Base-by-base conservation (phyloP, 2,329 filamentous ascomycete genomes). In the Cordyceps militaris region DNA sequence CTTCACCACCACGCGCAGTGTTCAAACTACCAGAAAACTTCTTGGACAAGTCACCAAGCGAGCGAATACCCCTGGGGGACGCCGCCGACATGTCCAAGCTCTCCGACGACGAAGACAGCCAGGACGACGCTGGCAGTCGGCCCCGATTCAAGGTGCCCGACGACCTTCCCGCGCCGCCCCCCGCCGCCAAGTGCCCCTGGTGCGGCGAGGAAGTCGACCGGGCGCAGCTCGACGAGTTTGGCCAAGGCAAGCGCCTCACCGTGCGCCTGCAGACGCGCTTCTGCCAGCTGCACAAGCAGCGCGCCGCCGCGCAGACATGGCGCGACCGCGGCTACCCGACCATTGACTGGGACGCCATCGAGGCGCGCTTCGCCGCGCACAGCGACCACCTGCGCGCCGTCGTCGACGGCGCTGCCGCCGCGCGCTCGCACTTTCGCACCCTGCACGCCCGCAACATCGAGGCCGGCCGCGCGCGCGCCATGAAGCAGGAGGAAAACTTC, bases 291-390 rank as follows among this genome's bases (percentile, higher is more conserved):
- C 88, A 91, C 73, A 82, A 80, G 64, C 78, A 74, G 59, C 72
- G 74, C 30, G 74, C 79, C 2, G 86, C 85, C 2, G 63, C 72
- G 56, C 70, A 74, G 8, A 68, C 69, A 3, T 83, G 80, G 73
- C 65, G 62, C 10, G 68, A 76, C 14, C 79, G 75, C 44, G 79
- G 81, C 0, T 94, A 93, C 67, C 91, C 91, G 0, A 68, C 72
- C 0, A 87, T 96, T 53, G 73, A 89, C 59, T 96, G 90, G 89
- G 69, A 72, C 1, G 66, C 63, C 0, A 76, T 95, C 24, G 77
- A 83, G 19, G 60, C 67, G 4, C 82, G 89, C 7, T 80, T 92
- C 30, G 67, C 73, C 4, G 66, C 70, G 5, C 81, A 90, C 67
- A 77, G 83, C 60, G 63, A 68, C 0, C 74, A 77, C 40, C 70